Percentiles rank a stretch among this genome's conserved stretches.
Conservation (phyloP, 2,329 filamentous ascomycete species). For the Triangularia verruculosa region DNA sequence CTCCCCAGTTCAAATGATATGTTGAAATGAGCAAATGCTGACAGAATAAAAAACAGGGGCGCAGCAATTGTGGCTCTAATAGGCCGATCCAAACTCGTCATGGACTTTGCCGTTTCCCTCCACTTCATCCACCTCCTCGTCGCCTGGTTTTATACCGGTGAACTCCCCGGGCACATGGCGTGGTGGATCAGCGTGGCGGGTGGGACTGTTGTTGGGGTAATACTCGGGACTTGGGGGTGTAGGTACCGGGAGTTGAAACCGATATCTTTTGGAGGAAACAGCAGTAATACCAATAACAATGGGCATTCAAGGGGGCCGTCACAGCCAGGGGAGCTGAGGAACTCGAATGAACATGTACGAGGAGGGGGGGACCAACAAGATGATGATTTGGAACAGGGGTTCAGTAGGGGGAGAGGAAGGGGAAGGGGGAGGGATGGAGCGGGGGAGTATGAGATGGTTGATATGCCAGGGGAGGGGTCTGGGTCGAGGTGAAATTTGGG, state of each 20-base stretch:
- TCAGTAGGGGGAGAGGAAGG: constrained; percentile 48
- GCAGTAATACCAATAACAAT: background rate
- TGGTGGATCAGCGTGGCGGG: constrained; percentile 72
- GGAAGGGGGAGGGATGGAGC: constrained; percentile 53
- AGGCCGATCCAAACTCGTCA: constrained; percentile 86
- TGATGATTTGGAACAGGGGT: constrained; percentile 49
- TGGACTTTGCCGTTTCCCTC: constrained; percentile 88
- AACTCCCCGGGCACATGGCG: constrained; percentile 71
- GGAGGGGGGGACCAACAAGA: constrained; percentile 26
- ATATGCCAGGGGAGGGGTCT: constrained; percentile 33
- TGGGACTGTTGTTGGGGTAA: constrained; percentile 47
- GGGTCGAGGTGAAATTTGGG: background rate
- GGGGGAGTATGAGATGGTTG: constrained; percentile 66
- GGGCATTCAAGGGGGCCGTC: constrained; percentile 39
- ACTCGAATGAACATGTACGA: constrained; percentile 19
- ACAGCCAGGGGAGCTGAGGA: background rate
- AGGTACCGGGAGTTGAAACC: constrained; percentile 85
- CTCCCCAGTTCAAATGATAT: too few relatives aligned
- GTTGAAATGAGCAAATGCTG: background rate
- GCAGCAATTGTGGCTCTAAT: constrained; percentile 81
- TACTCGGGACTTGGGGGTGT: constrained; percentile 83
- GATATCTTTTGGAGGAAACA: constrained; percentile 74
- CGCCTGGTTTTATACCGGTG: constrained; percentile 71
- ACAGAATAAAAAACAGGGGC: constrained; percentile 51
- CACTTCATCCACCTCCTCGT: constrained; percentile 36